Evolutionary conservation across 2,329 filamentous ascomycete genomes (phyloP).

Genomic region (Cercospora nicotianae): DNA sequence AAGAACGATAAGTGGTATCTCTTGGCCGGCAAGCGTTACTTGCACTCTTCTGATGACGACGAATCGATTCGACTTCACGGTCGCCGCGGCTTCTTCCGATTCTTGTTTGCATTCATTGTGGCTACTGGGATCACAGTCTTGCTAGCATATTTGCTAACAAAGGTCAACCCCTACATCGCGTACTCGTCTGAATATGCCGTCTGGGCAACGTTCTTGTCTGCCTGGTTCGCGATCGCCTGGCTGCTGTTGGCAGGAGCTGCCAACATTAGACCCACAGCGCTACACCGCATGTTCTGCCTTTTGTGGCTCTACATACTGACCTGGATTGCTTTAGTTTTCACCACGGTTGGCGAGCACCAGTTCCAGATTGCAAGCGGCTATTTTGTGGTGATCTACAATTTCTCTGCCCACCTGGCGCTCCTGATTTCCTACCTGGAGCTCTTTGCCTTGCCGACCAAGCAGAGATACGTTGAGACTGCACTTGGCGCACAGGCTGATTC

Average conservation of each 20-base stretch:
- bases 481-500: slow-evolving; percentile 38
- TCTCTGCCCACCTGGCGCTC: slow-evolving; percentile 70
- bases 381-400: slow-evolving; percentile 76
- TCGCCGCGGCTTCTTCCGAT: slow-evolving; percentile 79
- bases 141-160: slow-evolving; percentile 71
- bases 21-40: slow-evolving; percentile 66
- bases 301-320: slow-evolving; percentile 79
- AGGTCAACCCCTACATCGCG: slow-evolving; percentile 85
- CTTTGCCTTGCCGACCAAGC: slow-evolving; percentile 69
- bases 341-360: slow-evolving; percentile 75
- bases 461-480: slow-evolving; percentile 63
- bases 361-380: slow-evolving; percentile 75
- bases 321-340: slow-evolving; percentile 70
- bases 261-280: slow-evolving; percentile 77
- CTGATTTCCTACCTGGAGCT: slow-evolving; percentile 77
- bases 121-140: slow-evolving; percentile 69
- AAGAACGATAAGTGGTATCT: slow-evolving; percentile 83
- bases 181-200: slow-evolving; percentile 86
- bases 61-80: slow-evolving; percentile 67
- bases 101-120: slow-evolving; percentile 71
- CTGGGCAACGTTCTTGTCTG: slow-evolving; percentile 78
- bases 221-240: slow-evolving; percentile 82
- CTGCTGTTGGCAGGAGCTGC: slow-evolving; percentile 76
- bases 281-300: slow-evolving; percentile 76
- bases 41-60: slow-evolving; percentile 60